Base-by-base conservation (phyloP, 2,329 filamentous ascomycete genomes). In the Chrysosphaeria jannelii region DNA sequence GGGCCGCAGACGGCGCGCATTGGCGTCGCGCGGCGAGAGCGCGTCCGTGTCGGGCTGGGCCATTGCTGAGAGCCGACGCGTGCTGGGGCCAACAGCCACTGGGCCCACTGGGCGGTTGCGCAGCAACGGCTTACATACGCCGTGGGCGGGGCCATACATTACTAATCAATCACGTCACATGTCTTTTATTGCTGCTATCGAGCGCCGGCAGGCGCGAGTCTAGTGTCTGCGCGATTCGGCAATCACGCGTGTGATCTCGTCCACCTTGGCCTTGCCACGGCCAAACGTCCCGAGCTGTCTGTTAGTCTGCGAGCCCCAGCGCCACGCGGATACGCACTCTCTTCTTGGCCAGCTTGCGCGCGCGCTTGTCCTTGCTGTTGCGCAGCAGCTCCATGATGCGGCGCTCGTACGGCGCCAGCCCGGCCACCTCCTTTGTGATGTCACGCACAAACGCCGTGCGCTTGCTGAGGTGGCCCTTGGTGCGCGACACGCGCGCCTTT, bases 331-430 rank as follows among this genome's bases (percentile, higher is more conserved):
- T n/a, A 63, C 70, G 39, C 64, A 81, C 72, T 53, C 81, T 69
- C 74, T 89, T 91, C 79, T 93, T 93, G 44, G 81, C 81, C 45
- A 91, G 74, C 70, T 91, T 91, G 42, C 81, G 67, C 44, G 81
- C 81, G 54, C 81, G 76, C 75, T 93, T 93, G 57, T 97, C 85
- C 62, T 89, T 88, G 60, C 64, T 70, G 72, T 97, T 97, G 45
- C 85, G 76, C 54, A 97, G 71, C 48, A 97, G 60, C 66, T 97
- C 85, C 48, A 97, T 89, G 41, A 97, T 75, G 47, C 85, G 78
- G 53, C 85, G 81, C 69, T 97, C 85, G 51, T 97, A 85, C 44
- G 75, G 75, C 39, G 75, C 75, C 39, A 85, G 71, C 46, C 72
- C 85, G 51, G 79, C 68, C 50, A 93, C 85, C 61, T 97, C 85